Evolutionary conservation across 225 moss, liverwort and hornwort genomes (phyloP), one percentile per base, ranked within the genome.

Genomic region (Polytrichum formosum): DNA sequence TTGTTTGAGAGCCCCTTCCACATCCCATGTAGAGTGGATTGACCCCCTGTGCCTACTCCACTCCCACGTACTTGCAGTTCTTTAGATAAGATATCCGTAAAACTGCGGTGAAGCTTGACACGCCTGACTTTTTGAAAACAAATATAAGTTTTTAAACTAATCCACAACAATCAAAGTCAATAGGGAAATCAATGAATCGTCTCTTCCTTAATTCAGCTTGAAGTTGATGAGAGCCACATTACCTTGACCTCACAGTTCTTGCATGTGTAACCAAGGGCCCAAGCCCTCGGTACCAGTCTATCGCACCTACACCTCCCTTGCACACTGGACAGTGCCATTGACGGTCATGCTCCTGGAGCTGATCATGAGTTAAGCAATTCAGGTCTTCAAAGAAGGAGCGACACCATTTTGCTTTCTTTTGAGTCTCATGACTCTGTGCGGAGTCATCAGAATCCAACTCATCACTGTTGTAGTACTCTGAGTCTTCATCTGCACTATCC

Each of bases 241-340:
- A 70, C 71, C 71, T 72, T 54, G 55, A 88, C 61, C 83, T 73
- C 55, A 80, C 81, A 30, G 83, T 86, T 66, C 77, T 84, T 27
- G 92, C 79, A 65, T 90, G 90, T 65, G 87, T 74, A 26, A 85
- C 70, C 55, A 93, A 78, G 37, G 88, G 88, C 37, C 75, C 81
- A 66, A 90, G 67, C 58, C 90, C 92, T 21, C 75, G 73, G 67
- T 81, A 90, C 88, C 88, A 89, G 73, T 90, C 85, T 69, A 79
- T 80, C 22, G 84, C 88, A 60, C 84, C 88, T 30, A 86, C 83
- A 55, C 90, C 92, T 69, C 80, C 78, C 69, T 77, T 78, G 72
- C 90, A 93, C 2, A 84, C 78, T 31, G 88, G 88, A 59, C 90
- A 90, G 67, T 90, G 87, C 88, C 87, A 93, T 73, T 90, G 81